Percentiles rank a stretch among this genome's conserved stretches.
phyloP scores from a whole-genome alignment of 2,329 filamentous ascomycete species.

The Tricladium varicosporioides region DNA sequence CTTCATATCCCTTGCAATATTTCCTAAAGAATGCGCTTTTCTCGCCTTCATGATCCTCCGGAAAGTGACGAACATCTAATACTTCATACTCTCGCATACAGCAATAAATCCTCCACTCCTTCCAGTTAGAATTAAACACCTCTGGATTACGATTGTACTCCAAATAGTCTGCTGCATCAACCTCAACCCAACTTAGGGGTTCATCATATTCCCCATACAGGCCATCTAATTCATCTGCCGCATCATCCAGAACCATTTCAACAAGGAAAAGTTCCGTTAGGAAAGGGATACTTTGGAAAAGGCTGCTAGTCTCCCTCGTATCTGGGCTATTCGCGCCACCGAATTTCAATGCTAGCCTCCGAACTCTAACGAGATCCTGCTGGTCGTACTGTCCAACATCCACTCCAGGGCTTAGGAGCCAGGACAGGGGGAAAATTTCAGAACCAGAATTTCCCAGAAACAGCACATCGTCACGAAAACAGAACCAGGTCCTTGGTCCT shows the following conservation, averaged over 20 bases:
- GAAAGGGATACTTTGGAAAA: neutral
- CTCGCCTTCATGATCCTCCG: neutral
- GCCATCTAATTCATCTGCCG: neutral
- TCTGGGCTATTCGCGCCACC: neutral
- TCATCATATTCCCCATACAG: neutral
- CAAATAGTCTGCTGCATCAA: neutral
- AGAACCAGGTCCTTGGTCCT: conserved; percentile 2
- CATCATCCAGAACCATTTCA: neutral
- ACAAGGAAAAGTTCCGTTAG: neutral
- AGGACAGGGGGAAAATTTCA: neutral
- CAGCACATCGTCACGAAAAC: neutral
- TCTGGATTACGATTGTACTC: neutral
- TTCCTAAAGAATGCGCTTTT: neutral
- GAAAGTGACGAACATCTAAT: neutral
- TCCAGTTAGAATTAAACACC: neutral
- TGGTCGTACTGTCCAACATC: neutral
- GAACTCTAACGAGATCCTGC: neutral
- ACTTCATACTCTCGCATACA: neutral
- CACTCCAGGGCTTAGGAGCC: neutral
- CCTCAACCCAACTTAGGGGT: neutral
- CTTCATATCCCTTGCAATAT: too few species aligned
- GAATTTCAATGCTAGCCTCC: neutral
- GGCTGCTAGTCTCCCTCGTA: neutral
- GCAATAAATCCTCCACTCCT: neutral
- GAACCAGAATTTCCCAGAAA: neutral